A percentile compares a stretch with the other conserved stretches of the same genome.
Evolutionary conservation across 768 basidiomycete species (phyloP).

Genomic region (Lactarius deliciosus): DNA sequence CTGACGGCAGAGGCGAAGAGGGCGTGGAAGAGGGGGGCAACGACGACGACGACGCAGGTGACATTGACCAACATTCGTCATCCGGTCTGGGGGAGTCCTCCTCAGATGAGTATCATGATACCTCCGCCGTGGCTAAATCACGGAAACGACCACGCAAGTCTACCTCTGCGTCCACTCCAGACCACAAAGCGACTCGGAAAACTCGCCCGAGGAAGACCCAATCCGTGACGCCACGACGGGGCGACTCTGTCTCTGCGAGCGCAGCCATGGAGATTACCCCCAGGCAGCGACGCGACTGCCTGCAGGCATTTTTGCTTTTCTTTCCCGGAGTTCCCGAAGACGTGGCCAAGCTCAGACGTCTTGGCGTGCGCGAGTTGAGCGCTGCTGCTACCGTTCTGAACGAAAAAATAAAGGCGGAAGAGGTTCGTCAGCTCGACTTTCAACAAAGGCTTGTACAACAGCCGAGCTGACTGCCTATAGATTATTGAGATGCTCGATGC

Average conservation of each 20-base stretch:
- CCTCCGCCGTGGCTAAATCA: slow-evolving; percentile 9
- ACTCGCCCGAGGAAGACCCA: slow-evolving; percentile 15
- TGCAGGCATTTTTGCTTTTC: slow-evolving; percentile 68
- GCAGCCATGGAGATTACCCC: slow-evolving; percentile 40
- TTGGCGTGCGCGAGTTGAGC: slow-evolving; percentile 67
- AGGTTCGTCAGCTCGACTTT: slow-evolving; percentile 44
- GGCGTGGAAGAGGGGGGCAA: slow-evolving; percentile 34
- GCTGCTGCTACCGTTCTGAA: slow-evolving; percentile 60
- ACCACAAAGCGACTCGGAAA: background rate
- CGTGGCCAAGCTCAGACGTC: slow-evolving; percentile 50
- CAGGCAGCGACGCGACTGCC: slow-evolving; percentile 53
- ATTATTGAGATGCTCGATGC: slow-evolving; percentile 77
- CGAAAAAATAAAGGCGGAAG: slow-evolving; percentile 71
- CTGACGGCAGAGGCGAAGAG: slow-evolving; percentile 31
- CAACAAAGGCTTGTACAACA: background rate
- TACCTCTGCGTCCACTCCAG: background rate
- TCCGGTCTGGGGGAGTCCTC: slow-evolving; percentile 29
- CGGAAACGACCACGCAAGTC: slow-evolving; percentile 22
- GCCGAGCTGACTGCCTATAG: slow-evolving; percentile 39
- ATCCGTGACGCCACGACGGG: slow-evolving; percentile 4
- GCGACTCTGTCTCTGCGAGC: slow-evolving; percentile 2
- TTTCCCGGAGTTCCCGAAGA: slow-evolving; percentile 55
- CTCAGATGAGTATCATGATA: slow-evolving; percentile 21
- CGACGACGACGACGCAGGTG: slow-evolving; percentile 29
- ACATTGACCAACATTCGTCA: slow-evolving; percentile 37